A percentile compares a stretch with the other conserved stretches of the same genome.
Evolutionary conservation across 176 grass and related monocot species (phyloP).

Genomic region (Olyra latifolia): DNA sequence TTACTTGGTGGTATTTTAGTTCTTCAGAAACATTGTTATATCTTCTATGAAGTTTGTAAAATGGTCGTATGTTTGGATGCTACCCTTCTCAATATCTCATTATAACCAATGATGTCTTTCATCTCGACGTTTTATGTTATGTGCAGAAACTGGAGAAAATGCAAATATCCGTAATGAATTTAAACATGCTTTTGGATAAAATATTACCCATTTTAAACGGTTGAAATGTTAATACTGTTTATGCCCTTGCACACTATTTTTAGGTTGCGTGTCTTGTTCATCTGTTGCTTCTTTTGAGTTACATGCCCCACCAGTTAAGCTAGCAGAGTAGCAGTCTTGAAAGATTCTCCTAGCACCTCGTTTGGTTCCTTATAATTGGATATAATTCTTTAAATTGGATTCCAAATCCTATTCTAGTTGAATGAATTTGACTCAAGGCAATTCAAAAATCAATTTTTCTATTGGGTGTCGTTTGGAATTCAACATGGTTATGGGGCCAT

Average conservation of each 20-base stretch:
- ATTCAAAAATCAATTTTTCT: too few species aligned
- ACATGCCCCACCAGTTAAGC: neutral
- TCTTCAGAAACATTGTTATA: neutral
- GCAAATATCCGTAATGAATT: neutral
- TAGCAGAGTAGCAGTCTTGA: too few species aligned
- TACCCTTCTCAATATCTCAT: neutral
- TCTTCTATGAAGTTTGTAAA: constrained; percentile 3
- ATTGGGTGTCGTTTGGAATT: too few species aligned
- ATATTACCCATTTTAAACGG: neutral
- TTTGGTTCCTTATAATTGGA: too few species aligned
- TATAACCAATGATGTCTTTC: neutral
- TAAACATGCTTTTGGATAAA: neutral
- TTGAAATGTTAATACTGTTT: neutral
- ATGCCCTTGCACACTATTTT: neutral
- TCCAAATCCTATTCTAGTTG: too few species aligned
- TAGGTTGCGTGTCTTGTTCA: neutral
- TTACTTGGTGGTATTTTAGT: neutral
- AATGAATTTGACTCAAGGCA: too few species aligned
- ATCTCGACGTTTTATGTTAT: neutral
- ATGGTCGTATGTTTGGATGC: neutral
- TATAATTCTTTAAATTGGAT: too few species aligned
- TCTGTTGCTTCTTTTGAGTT: neutral
- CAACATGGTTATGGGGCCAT: too few species aligned
- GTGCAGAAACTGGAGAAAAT: neutral
- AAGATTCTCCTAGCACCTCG: too few species aligned